Evolutionary conservation across 768 basidiomycete species (phyloP).

Genomic region (Mycena haematopus): DNA sequence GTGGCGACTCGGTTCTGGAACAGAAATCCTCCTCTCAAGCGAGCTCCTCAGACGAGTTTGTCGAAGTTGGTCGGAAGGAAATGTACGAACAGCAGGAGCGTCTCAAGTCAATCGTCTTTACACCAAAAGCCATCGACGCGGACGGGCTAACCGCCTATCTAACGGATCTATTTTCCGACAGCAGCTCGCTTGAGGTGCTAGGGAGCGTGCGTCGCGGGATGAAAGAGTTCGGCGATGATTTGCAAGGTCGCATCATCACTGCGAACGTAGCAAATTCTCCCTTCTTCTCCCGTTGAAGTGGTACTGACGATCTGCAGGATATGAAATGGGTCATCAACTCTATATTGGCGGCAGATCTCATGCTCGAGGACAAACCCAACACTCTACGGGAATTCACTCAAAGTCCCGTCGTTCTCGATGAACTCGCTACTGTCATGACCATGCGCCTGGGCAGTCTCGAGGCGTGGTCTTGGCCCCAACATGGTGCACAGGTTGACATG

Average conservation of each 20-base stretch:
- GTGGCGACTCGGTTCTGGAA: background rate
- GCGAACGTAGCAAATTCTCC: background rate
- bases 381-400: constrained; percentile 4
- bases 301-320: background rate
- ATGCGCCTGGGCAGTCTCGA: constrained; percentile 51
- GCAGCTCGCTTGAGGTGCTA: constrained; percentile 38
- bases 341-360: background rate
- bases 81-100: constrained; percentile 4
- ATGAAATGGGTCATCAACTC: constrained; percentile 6
- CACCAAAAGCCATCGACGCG: background rate
- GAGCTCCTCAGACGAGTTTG: background rate
- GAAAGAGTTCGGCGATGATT: constrained; percentile 19
- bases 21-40: background rate
- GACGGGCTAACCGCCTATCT: background rate
- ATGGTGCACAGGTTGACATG: constrained; percentile 51
- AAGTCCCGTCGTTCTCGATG: background rate
- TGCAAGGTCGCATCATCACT: background rate
- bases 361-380: constrained; percentile 4
- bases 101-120: constrained; percentile 1
- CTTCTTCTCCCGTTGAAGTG: background rate
- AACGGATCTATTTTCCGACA: background rate
- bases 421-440: constrained; percentile 47
- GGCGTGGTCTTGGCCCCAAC: constrained; percentile 51
- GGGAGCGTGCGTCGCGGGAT: constrained; percentile 39
- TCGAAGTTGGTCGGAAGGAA: constrained; percentile 4